Evolutionary conservation across 139 green algal genomes (phyloP).

Genomic region (Mesotaenium endlicherianum): DNA sequence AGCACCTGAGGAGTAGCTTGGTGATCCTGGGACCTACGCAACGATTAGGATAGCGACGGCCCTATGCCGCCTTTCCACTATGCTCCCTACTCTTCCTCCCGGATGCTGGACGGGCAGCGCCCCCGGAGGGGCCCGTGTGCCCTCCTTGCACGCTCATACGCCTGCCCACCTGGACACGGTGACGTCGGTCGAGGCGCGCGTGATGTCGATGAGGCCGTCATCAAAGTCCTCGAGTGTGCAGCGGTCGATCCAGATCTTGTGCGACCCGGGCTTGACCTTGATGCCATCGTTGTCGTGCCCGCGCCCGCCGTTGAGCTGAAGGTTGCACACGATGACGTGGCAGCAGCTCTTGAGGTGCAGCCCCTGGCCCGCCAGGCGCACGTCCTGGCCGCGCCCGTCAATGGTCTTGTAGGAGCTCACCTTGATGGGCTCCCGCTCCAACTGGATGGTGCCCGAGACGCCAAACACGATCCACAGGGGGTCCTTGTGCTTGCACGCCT

Average conservation of each 20-base stretch:
- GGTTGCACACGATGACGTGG: slow-evolving; percentile 29
- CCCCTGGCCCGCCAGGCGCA: neutral
- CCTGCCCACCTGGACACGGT: slow-evolving; percentile 37
- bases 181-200: slow-evolving; percentile 10
- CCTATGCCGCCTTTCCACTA: no score
- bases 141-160: no score
- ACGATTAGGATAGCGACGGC: neutral
- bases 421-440: neutral
- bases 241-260: slow-evolving; percentile 28
- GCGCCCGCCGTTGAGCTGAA: neutral
- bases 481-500: neutral
- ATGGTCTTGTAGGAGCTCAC: slow-evolving; percentile 23
- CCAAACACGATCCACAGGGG: slow-evolving; percentile 24
- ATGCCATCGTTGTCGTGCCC: neutral
- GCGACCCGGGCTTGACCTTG: slow-evolving; percentile 16
- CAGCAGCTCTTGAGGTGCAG: neutral
- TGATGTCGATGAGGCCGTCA: slow-evolving; percentile 30
- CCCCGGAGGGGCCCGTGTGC: no score
- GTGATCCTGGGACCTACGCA: neutral
- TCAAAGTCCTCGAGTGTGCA: slow-evolving; percentile 25
- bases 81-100: no score
- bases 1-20: neutral
- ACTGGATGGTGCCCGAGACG: slow-evolving; percentile 6
- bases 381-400: neutral
- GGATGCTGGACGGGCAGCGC: no score